Base-by-base conservation (phyloP, 495 filamentous ascomycete genomes). In the Tuber melanosporum region DNA sequence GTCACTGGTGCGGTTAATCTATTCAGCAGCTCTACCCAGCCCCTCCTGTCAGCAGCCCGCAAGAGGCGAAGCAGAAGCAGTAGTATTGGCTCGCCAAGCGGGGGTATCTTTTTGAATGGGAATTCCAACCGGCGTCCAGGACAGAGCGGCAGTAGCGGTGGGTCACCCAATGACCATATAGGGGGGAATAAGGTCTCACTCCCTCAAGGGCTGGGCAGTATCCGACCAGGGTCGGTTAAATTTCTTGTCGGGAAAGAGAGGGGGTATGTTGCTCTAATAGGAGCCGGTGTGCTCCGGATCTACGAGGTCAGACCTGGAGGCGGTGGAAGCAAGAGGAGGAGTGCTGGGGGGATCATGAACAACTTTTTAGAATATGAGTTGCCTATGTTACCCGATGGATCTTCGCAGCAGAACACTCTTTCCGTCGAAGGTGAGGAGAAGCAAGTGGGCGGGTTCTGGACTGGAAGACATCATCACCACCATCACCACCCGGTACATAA, bases 111-210 rank as follows among this genome's bases (percentile, higher is more conserved):
- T 32, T 75, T 44, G 36, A 79, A 70, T 85, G 90, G 26, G 88
- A 49, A 89, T 93, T 75, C 90, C 91, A 49, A 91, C 93, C 19
- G 89, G 88, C 80, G 90, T 83, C 49, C 91, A 85, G 80, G 90
- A 84, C 83, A 92, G 86, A 90, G 93, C 72, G 91, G 92, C 12
- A 94, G 93, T 78, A 92, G 91, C 12, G 89, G 95, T 78, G 92
- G 92, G 57, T 93, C 91, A 74, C 92, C 93, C 6, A 91, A 89
- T 77, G 92, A 92, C 57, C 86, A 97, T 57, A 91, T 93, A 1
- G 92, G 92, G 14, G 93, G 95, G 82, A 95, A 95, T 81, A 91
- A 92, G 69, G 87, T 98, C 14, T 89, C 93, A 76, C 86, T 97
- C 41, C 89, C 92, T 36, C 87, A 86, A 26, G 87, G 90, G 71